Conservation (phyloP, 768 basidiomycete genomes). For the Russula ochroleuca region DNA sequence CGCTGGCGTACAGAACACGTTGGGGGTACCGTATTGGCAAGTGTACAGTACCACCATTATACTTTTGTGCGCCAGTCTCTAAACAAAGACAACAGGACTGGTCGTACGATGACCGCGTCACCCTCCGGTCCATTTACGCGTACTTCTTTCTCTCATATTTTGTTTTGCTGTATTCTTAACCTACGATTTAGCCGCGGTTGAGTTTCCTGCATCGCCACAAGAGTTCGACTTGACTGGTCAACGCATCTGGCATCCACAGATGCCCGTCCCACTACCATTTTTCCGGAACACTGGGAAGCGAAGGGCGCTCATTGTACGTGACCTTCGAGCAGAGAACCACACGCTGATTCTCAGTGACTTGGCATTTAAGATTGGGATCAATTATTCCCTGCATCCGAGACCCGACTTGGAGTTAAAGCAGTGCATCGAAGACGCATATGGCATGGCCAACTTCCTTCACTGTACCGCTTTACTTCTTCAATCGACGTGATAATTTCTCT, state of each 20-base stretch:
- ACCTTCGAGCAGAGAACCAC: too few relatives aligned
- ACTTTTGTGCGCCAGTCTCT: not conserved
- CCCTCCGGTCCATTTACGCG: not conserved
- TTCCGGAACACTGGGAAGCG: not conserved
- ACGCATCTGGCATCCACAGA: not conserved
- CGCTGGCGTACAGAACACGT: not conserved
- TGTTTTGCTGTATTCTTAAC: not conserved
- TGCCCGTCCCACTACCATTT: not conserved
- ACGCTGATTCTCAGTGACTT: not conserved
- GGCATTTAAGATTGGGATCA: slow-evolving; percentile 3
- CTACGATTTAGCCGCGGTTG: not conserved
- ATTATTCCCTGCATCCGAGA: not conserved
- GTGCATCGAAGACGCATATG: not conserved
- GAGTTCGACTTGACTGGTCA: not conserved
- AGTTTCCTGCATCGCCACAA: not conserved
- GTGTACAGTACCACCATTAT: not conserved
- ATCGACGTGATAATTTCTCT: not conserved
- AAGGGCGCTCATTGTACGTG: not conserved
- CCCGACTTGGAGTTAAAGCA: not conserved
- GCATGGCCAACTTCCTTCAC: not conserved
- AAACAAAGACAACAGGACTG: not conserved
- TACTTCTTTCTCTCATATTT: not conserved
- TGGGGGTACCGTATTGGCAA: not conserved
- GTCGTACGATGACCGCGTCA: not conserved
- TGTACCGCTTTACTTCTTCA: not conserved